Percentiles rank a stretch among this genome's conserved stretches.
Conservation (phyloP, 2,329 filamentous ascomycete genomes). For the Ophiostoma australiae region DNA sequence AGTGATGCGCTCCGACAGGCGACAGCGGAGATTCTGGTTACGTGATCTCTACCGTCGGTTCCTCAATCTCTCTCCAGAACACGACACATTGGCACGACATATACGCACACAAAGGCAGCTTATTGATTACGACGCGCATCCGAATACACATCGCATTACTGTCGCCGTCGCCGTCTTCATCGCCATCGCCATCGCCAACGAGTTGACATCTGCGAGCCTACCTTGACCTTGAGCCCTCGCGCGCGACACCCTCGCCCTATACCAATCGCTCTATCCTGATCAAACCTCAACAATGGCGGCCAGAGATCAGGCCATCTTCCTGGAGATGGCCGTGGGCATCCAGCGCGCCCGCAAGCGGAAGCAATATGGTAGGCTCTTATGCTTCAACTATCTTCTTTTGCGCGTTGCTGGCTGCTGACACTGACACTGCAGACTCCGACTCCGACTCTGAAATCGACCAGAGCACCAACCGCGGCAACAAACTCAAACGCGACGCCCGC, state of each 20-base stretch:
- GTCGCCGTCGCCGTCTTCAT: background rate
- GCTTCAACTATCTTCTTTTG: too few relatives aligned
- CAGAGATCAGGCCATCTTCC: slow-evolving; percentile 28
- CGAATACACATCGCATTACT: background rate
- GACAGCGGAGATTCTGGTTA: background rate
- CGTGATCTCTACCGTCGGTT: background rate
- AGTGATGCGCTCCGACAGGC: slow-evolving; percentile 5
- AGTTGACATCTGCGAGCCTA: background rate
- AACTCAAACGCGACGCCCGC: slow-evolving; percentile 69
- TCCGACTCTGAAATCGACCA: slow-evolving; percentile 68
- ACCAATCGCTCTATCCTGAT: background rate
- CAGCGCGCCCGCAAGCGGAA: slow-evolving; percentile 29
- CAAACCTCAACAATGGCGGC: slow-evolving; percentile 24
- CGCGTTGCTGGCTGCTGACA: too few relatives aligned
- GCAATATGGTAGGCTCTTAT: slow-evolving; percentile 26
- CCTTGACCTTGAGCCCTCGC: background rate
- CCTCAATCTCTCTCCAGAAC: background rate
- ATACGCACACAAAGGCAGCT: background rate
- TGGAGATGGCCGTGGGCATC: slow-evolving; percentile 28
- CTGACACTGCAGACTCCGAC: slow-evolving; percentile 59
- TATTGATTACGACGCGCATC: background rate
- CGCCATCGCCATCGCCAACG: background rate
- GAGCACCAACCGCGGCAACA: slow-evolving; percentile 70
- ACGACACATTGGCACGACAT: background rate
- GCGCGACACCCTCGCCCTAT: background rate